Evolutionary conservation across 352 stramenopile genomes (phyloP), one percentile per base, ranked within the genome.

Genomic region (Phytophthora nicotianae): DNA sequence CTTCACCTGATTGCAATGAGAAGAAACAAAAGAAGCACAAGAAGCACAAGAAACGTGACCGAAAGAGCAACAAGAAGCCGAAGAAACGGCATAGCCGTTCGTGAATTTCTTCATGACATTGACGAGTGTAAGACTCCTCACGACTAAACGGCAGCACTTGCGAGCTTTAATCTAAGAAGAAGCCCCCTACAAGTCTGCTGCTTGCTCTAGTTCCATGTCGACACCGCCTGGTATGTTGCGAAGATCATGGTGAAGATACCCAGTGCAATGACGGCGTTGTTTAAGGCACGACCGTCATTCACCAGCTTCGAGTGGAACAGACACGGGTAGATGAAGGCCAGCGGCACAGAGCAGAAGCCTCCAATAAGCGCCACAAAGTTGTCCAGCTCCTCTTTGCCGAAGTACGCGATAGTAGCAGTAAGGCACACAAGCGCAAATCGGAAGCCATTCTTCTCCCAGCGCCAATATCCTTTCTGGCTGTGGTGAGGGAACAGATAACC

Each of bases 361-460:
- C 81, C 81, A 47, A 90, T 84, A 26, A 90, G 68, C n/a, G 81
- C 77, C 19, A 90, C 81, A 52, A 90, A 90, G 59, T 83, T 86
- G 65, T 90, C 81, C 14, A 90, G 59, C 57, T 84, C 74, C 26
- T 86, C 65, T 61, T 88, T 83, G 54, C 81, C 81, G 40, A 74
- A 88, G 58, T 87, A 88, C 13, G 81, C 69, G 38, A 90, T 81
- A 24, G 77, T 72, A 26, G 81, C 77, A 26, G 81, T 90, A 11
- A 90, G 55, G 43, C 76, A 84, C 26, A 90, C 81, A 23, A 90
- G 65, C 27, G 70, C 64, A 50, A 87, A 86, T 13, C 81, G 79
- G 59, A 90, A 85, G 0, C 69, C 68, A 45, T 90, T 90, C 62
- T 90, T 90, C 24, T 85, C 74, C 73, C 77, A 87, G n/a, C 70